phyloP scores from a whole-genome alignment of 495 filamentous ascomycete genomes.

The Oleoguttula mirabilis region DNA sequence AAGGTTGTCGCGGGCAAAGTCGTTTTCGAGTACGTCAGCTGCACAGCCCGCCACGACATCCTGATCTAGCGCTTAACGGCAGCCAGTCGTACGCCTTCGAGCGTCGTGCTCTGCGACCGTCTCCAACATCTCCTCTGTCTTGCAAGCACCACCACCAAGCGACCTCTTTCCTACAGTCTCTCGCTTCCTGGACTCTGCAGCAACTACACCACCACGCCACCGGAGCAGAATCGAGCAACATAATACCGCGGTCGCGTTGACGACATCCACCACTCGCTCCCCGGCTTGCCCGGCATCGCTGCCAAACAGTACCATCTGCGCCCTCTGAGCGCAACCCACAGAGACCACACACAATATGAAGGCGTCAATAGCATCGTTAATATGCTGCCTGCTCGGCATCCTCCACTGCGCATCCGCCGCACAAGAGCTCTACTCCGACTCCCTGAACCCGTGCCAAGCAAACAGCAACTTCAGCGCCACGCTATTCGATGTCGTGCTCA shows the following conservation, averaged over 20 bases:
- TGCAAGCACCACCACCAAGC: too few relatives aligned
- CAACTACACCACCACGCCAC: too few relatives aligned
- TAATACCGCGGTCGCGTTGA: constrained; percentile 5
- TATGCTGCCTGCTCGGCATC: constrained; percentile 15
- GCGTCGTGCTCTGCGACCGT: too few relatives aligned
- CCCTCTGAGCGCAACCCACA: too few relatives aligned
- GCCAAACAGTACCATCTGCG: too few relatives aligned
- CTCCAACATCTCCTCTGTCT: too few relatives aligned
- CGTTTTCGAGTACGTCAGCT: too few relatives aligned
- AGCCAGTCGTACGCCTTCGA: too few relatives aligned
- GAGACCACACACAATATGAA: constrained; percentile 13
- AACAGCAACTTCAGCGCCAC: constrained; percentile 79
- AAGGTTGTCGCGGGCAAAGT: too few relatives aligned
- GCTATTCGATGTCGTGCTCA: constrained; percentile 70
- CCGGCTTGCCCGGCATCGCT: constrained; percentile 5
- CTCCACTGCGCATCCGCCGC: constrained; percentile 19
- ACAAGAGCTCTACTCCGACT: constrained; percentile 28
- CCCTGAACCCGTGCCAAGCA: constrained; percentile 31
- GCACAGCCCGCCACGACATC: too few relatives aligned
- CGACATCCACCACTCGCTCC: constrained; percentile 1
- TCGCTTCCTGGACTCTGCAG: neutral
- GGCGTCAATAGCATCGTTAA: constrained; percentile 13
- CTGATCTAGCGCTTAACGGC: too few relatives aligned
- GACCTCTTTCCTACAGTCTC: constrained; percentile 8
- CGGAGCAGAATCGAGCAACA: too few relatives aligned